These are phyloP conservation scores for Capsicum pubescens DNA, from an alignment of 257 asterid genomes.

Conservation along the genomic window DNA sequence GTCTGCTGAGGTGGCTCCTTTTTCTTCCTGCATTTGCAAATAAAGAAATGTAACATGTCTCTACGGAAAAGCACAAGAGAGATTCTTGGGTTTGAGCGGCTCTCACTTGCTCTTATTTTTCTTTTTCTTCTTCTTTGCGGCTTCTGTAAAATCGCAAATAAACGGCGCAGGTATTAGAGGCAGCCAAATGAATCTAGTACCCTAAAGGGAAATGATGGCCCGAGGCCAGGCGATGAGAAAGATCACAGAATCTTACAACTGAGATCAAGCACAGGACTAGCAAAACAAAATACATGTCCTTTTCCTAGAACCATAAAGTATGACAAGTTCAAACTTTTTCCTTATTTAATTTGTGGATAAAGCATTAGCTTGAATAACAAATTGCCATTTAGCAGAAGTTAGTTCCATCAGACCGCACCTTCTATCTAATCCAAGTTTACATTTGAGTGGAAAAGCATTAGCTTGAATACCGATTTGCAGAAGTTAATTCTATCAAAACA, in stretches of 20 bases:
- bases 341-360: not conserved
- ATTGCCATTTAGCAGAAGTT: not conserved
- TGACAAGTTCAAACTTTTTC: not conserved
- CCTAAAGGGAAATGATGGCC: not conserved
- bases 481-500: not conserved
- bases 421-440: not conserved
- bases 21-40: slow-evolving; percentile 69
- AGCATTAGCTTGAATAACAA: not conserved
- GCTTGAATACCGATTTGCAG: not conserved
- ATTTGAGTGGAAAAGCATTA: not conserved
- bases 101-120: slow-evolving; percentile 93
- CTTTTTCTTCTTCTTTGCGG: slow-evolving; percentile 94
- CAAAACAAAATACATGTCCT: not conserved
- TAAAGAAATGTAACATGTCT: not conserved
- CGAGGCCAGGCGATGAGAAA: not conserved
- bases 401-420: not conserved
- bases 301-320: not conserved
- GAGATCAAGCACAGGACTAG: not conserved
- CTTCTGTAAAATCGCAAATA: slow-evolving; percentile 55
- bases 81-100: not conserved
- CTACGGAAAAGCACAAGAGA: slow-evolving; percentile 27
- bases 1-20: slow-evolving; percentile 79
- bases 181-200: not conserved
- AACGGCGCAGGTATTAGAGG: slow-evolving; percentile 32
- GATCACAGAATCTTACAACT: not conserved